These are phyloP conservation scores for Cyathus striatus DNA, from an alignment of 768 basidiomycete genomes.

Conservation along the genomic window DNA sequence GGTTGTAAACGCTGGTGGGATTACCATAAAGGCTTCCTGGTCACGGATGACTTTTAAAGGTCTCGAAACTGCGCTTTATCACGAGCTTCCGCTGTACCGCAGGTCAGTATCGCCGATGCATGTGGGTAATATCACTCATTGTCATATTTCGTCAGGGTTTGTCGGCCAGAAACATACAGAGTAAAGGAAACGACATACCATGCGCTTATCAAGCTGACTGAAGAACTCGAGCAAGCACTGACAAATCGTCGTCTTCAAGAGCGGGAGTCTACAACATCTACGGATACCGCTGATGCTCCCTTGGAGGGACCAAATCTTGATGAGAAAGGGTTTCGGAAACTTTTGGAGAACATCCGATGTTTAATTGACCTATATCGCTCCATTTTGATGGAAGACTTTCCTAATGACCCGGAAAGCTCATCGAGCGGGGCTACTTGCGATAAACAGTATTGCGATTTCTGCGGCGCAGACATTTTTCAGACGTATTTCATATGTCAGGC, in stretches of 20 bases:
- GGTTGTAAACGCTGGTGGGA: constrained; percentile 74
- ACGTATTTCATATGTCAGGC: constrained; percentile 68
- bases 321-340: too few relatives aligned
- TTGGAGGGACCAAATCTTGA: too few relatives aligned
- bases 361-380: too few relatives aligned
- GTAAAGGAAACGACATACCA: constrained; percentile 64
- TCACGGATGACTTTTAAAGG: constrained; percentile 75
- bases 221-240: constrained; percentile 17
- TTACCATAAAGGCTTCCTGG: constrained; percentile 84
- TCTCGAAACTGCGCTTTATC: constrained; percentile 52
- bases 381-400: too few relatives aligned
- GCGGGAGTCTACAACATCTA: too few relatives aligned
- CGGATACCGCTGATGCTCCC: too few relatives aligned
- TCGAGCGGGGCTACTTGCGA: too few relatives aligned
- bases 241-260: too few relatives aligned
- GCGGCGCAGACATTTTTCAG: constrained; percentile 77
- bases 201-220: constrained; percentile 34
- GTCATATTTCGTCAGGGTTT: constrained; percentile 46
- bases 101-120: constrained; percentile 37
- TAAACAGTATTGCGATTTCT: constrained; percentile 87
- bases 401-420: too few relatives aligned
- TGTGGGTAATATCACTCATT: not conserved
- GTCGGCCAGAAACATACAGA: constrained; percentile 72
- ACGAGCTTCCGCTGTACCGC: constrained; percentile 77
- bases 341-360: too few relatives aligned